Base-by-base conservation (phyloP, 1,284 basidiomycete genomes). In the Fistulina hepatica region DNA sequence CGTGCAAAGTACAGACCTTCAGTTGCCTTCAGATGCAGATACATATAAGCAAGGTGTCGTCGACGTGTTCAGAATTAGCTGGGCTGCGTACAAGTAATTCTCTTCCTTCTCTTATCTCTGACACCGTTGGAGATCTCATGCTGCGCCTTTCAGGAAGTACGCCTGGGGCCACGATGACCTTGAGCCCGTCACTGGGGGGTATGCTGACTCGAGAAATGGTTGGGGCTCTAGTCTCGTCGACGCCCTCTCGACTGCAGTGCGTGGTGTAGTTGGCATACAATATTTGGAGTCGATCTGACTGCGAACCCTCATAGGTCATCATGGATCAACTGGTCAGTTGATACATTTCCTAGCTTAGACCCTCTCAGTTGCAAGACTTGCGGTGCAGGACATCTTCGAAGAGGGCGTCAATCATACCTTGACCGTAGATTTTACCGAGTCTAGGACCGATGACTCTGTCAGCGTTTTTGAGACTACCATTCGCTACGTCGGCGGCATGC, bases 391-490 rank as follows among this genome's bases (percentile, higher is more conserved):
- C 37, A 55, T 63, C 30, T 70, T 72, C 49, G 42, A 60, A 21
- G 58, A 69, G 42, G 67, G 64, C 1, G 55, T 73, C 33, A 49
- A 67, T 28, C 61, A 64, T 46, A 54, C 59, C 10, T 51, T 50
- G 10, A 51, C 48, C 3, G 63, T 74, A 25, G 62, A 75, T 47
- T 74, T 72, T 52, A 65, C 50, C 39, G 36, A 56, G 22, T 64
- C 67, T 6, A 56, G 65, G 33, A 66, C 64, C 1, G 17, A 47
- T 7, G 53, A 56, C 37, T 57, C 60, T 5, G 61, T 65, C 44
- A 73, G 75, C 25, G 56, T 81, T 6, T 86, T 86, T 51, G 84
- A 88, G 59, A 82, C 78, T 2, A 77, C 72, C 1, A 88, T 88
- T 42, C 76, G 84, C 12, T 85, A 63, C 67, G 50, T 73, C 4